phyloP scores from a whole-genome alignment of 805 yeast species.

The Jamesozyma jinghongensis region DNA sequence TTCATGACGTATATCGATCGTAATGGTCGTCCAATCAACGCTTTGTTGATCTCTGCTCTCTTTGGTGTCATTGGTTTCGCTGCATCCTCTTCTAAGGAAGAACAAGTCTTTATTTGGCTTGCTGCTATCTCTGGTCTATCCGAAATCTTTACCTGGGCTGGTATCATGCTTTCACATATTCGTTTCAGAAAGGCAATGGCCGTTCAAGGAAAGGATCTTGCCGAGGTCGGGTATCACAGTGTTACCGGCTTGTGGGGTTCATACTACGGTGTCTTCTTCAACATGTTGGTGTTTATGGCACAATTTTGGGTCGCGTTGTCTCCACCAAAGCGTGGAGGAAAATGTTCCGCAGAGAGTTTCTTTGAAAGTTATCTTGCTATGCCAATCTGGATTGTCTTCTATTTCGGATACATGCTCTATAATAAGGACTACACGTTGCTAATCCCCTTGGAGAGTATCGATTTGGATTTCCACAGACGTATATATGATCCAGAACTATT shows the following conservation, averaged over 20 bases:
- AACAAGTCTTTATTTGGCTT: constrained; percentile 51
- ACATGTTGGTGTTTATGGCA: constrained; percentile 41
- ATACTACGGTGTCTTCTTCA: constrained; percentile 39
- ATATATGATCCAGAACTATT: constrained; percentile 32
- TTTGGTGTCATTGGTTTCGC: constrained; percentile 53
- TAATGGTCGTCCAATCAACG: constrained; percentile 50
- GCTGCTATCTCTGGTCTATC: constrained; percentile 49
- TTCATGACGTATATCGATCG: constrained; percentile 44
- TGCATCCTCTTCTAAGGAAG: constrained; percentile 45
- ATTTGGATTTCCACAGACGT: constrained; percentile 37
- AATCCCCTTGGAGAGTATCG: constrained; percentile 32
- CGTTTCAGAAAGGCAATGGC: constrained; percentile 48
- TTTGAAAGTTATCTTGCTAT: constrained; percentile 46
- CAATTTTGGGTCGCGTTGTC: constrained; percentile 58
- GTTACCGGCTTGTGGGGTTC: constrained; percentile 44
- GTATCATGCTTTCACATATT: constrained; percentile 43
- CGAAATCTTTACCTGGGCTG: constrained; percentile 51
- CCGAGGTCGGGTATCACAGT: constrained; percentile 44
- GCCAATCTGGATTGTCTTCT: constrained; percentile 36
- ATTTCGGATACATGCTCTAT: constrained; percentile 44
- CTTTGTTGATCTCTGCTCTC: constrained; percentile 40
- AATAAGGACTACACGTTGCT: constrained; percentile 30
- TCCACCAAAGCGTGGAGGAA: constrained; percentile 39
- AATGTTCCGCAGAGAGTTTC: constrained; percentile 34
- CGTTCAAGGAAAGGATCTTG: constrained; percentile 38